Evolutionary conservation across 805 yeast species (phyloP).

Genomic region (Candida qinlingensis): DNA sequence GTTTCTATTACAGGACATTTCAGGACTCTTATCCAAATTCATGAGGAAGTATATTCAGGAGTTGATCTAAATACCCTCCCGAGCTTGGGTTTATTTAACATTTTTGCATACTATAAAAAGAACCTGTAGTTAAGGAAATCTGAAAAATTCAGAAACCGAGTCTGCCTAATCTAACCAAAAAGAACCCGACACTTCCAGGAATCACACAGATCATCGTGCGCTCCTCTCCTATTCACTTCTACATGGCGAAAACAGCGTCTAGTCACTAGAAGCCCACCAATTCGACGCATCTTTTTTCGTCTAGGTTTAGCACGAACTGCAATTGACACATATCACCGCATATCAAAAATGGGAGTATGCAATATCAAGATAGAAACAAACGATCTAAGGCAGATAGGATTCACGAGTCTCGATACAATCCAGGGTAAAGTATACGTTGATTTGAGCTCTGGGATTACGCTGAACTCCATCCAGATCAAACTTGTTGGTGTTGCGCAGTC

Average conservation of each 20-base stretch:
- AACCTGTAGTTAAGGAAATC: no score
- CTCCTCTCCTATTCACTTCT: no score
- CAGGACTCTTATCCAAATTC: neutral
- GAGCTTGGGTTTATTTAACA: no score
- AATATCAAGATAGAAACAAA: slow-evolving; percentile 6
- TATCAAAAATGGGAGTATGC: neutral
- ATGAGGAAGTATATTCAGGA: neutral
- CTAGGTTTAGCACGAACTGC: no score
- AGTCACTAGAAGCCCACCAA: no score
- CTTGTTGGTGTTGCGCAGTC: slow-evolving; percentile 43
- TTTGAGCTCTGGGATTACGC: slow-evolving; percentile 33
- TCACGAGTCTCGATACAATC: slow-evolving; percentile 42
- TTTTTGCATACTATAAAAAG: no score
- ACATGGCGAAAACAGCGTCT: no score
- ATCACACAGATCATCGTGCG: no score
- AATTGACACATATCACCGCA: neutral
- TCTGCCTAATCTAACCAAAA: no score
- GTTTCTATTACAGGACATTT: slow-evolving; percentile 8
- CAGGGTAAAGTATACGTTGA: slow-evolving; percentile 36
- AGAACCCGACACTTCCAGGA: no score
- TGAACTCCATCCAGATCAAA: slow-evolving; percentile 43
- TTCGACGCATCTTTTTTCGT: no score
- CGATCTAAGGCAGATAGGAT: slow-evolving; percentile 16
- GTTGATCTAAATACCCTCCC: neutral
- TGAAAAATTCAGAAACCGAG: no score